A percentile compares a stretch with the other conserved stretches of the same genome.
Conservation (phyloP, 345 rosid genomes). For the Turritis glabra region DNA sequence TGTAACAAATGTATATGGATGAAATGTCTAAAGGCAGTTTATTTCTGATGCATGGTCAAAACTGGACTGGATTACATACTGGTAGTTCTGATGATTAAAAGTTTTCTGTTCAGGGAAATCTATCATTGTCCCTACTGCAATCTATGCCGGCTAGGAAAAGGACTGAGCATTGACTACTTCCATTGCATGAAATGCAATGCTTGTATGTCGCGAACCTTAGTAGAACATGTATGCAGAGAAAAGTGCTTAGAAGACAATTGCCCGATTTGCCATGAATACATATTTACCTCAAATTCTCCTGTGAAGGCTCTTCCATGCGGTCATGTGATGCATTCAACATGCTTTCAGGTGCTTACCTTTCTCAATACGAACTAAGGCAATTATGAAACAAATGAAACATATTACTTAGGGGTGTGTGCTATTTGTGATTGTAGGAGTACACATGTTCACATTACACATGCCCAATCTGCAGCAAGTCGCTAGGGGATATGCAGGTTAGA, state of each 20-base stretch:
- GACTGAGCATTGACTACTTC: constrained; percentile 74
- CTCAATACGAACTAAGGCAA: neutral
- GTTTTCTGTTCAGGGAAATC: constrained; percentile 60
- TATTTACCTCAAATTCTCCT: constrained; percentile 66
- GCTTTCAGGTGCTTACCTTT: constrained; percentile 61
- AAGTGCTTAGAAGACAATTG: constrained; percentile 78
- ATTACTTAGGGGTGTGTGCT: neutral
- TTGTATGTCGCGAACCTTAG: constrained; percentile 65
- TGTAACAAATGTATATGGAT: too few relatives aligned
- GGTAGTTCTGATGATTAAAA: neutral
- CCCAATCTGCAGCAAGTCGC: constrained; percentile 91
- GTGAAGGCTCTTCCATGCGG: constrained; percentile 86
- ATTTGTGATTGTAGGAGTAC: constrained; percentile 59
- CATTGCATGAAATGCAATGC: constrained; percentile 96
- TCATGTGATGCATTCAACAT: constrained; percentile 83
- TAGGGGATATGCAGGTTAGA: constrained; percentile 91
- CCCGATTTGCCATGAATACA: constrained; percentile 78
- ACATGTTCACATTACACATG: constrained; percentile 74
- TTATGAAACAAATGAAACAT: neutral
- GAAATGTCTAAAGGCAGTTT: neutral
- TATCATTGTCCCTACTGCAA: constrained; percentile 91
- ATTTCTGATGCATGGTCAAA: too few relatives aligned
- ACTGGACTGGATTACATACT: neutral
- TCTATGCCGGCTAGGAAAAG: constrained; percentile 83
- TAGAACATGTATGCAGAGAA: constrained; percentile 61